These are phyloP conservation scores for Middelhovenomyces tepae DNA, from an alignment of 805 yeast genomes.

Conservation along the genomic window DNA sequence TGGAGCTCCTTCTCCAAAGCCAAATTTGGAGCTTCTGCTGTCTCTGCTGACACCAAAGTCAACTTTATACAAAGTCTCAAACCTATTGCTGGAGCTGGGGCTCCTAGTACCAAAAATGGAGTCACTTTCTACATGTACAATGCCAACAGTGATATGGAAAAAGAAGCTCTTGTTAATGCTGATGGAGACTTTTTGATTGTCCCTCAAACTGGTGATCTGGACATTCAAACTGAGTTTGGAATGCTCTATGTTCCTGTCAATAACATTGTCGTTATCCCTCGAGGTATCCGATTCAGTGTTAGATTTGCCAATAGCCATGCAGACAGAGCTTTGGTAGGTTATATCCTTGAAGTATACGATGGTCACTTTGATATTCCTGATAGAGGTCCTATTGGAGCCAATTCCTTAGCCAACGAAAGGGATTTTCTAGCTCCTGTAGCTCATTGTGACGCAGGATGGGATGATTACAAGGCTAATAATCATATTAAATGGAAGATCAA, in stretches of 20 bases:
- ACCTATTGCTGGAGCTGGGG: slow-evolving; percentile 20
- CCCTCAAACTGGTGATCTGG: slow-evolving; percentile 20
- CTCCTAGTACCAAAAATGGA: slow-evolving; percentile 17
- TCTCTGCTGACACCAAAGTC: slow-evolving; percentile 3
- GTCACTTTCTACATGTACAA: slow-evolving; percentile 19
- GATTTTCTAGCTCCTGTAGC: slow-evolving; percentile 24
- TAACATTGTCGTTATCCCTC: slow-evolving; percentile 22
- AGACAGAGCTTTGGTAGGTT: slow-evolving; percentile 14
- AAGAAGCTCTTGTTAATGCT: slow-evolving; percentile 18
- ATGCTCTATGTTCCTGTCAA: slow-evolving; percentile 19
- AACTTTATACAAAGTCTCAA: slow-evolving; percentile 17
- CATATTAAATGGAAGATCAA: slow-evolving; percentile 9
- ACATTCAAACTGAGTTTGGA: slow-evolving; percentile 23
- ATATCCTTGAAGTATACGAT: slow-evolving; percentile 21
- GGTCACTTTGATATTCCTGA: slow-evolving; percentile 24
- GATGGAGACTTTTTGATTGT: slow-evolving; percentile 24
- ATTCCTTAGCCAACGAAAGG: slow-evolving; percentile 24
- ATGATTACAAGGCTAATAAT: too few species aligned
- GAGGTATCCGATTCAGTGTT: slow-evolving; percentile 20
- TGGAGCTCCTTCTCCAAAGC: slow-evolving; percentile 20
- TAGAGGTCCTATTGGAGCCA: slow-evolving; percentile 24
- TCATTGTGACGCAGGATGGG: too few species aligned
- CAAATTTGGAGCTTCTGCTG: slow-evolving; percentile 2
- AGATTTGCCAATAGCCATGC: slow-evolving; percentile 13
- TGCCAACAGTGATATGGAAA: slow-evolving; percentile 18